phyloP scores from a whole-genome alignment of 345 rosid genomes.

The Populus ilicifolia region DNA sequence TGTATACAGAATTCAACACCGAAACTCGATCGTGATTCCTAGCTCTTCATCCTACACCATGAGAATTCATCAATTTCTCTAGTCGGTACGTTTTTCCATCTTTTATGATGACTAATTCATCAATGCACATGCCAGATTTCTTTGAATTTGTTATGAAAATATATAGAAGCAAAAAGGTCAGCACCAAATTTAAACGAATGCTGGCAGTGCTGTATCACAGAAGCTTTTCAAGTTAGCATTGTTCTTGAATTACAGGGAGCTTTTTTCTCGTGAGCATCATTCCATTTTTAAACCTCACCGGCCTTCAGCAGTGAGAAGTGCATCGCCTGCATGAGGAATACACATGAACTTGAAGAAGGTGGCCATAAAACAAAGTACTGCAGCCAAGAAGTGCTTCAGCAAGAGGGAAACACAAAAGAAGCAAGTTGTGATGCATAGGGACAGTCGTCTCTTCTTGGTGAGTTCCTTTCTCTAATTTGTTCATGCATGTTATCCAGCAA shows the following conservation, averaged over 20 bases:
- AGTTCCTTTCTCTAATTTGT: too few species aligned
- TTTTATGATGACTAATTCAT: neutral
- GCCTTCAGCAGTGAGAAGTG: conserved; percentile 97
- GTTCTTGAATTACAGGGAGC: neutral
- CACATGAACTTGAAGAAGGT: conserved; percentile 73
- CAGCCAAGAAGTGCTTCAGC: conserved; percentile 3
- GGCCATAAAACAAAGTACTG: conserved; percentile 78
- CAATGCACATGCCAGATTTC: too few species aligned
- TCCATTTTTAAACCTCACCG: conserved; percentile 51
- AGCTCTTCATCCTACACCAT: neutral
- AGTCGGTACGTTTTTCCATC: too few species aligned
- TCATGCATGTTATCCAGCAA: too few species aligned
- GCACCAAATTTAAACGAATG: neutral
- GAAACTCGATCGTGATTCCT: neutral
- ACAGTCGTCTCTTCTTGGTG: too few species aligned
- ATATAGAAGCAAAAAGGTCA: neutral
- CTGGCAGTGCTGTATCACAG: neutral
- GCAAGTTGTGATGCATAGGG: too few species aligned
- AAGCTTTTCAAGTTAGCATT: neutral
- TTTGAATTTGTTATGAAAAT: neutral
- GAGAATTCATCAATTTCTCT: too few species aligned
- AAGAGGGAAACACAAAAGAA: too few species aligned
- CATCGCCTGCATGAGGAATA: conserved; percentile 79
- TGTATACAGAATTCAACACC: too few species aligned
- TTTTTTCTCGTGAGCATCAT: conserved; percentile 1